Conservation (phyloP, 768 basidiomycete species). For the Leccinellum albellum region DNA sequence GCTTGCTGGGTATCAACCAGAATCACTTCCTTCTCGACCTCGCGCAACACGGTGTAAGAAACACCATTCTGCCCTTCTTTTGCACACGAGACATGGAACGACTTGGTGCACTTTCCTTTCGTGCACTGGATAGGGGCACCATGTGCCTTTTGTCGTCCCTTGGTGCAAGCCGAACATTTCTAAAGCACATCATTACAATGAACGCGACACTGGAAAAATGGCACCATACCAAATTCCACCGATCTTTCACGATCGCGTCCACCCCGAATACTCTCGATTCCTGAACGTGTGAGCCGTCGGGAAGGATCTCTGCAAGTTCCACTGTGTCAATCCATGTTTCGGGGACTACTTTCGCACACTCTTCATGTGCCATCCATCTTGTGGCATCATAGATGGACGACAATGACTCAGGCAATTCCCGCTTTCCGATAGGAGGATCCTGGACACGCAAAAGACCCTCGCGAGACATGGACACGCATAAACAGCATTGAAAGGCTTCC, state of each 20-base stretch:
- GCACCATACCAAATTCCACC: conserved; percentile 83
- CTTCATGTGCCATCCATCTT: conserved; percentile 74
- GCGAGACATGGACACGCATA: conserved; percentile 53
- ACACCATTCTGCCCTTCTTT: conserved; percentile 49
- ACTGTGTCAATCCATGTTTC: conserved; percentile 89
- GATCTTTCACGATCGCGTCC: conserved; percentile 81
- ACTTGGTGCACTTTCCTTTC: conserved; percentile 89
- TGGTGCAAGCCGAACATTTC: conserved; percentile 91
- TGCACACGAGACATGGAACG: conserved; percentile 93
- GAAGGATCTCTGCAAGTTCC: conserved; percentile 32
- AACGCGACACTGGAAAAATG: neutral
- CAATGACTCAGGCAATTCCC: conserved; percentile 44
- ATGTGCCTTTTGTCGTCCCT: conserved; percentile 58
- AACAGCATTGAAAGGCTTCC: conserved; percentile 61
- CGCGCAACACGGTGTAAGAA: conserved; percentile 56
- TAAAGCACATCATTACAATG: conserved; percentile 28
- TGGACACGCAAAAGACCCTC: conserved; percentile 63
- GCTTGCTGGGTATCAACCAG: conserved; percentile 43
- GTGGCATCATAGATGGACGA: conserved; percentile 24
- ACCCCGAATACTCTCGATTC: conserved; percentile 75
- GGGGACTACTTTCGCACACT: conserved; percentile 77
- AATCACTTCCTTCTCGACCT: conserved; percentile 81
- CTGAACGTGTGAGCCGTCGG: conserved; percentile 33
- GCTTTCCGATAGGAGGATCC: conserved; percentile 58
- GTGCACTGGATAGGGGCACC: conserved; percentile 90